phyloP scores from a whole-genome alignment of 257 asterid genomes.

The Solanum chiquidenum region DNA sequence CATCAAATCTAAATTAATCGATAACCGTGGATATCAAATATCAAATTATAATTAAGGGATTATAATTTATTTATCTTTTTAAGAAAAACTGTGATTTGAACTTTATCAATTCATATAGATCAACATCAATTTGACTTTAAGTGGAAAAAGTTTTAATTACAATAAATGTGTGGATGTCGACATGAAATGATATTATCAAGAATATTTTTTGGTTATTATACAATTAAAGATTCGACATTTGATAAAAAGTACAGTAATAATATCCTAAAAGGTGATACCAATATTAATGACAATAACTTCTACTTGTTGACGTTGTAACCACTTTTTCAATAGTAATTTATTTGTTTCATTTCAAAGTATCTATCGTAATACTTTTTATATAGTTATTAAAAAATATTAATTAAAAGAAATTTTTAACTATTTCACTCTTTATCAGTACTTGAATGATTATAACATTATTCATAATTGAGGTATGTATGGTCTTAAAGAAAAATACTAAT shows the following conservation, averaged over 20 bases:
- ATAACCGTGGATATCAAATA: no score
- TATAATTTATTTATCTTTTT: no score
- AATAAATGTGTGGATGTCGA: neutral
- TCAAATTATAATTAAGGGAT: neutral
- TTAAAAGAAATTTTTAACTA: no score
- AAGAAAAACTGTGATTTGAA: neutral
- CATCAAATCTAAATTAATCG: no score
- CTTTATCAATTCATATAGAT: neutral
- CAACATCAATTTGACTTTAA: neutral
- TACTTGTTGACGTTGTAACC: neutral
- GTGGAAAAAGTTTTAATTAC: neutral
- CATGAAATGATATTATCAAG: neutral
- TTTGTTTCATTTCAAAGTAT: neutral
- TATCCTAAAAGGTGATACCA: neutral
- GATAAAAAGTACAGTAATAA: neutral
- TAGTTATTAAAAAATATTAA: neutral
- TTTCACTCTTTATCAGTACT: neutral
- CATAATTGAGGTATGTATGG: neutral
- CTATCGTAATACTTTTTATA: neutral
- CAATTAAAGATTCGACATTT: neutral
- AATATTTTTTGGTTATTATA: neutral
- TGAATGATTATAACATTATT: neutral
- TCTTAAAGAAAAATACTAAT: neutral
- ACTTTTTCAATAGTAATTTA: neutral
- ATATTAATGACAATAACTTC: neutral